A percentile compares a stretch with the other conserved stretches of the same genome.
phyloP scores from a whole-genome alignment of 768 basidiomycete species.

The Psilocybe tampanensis region DNA sequence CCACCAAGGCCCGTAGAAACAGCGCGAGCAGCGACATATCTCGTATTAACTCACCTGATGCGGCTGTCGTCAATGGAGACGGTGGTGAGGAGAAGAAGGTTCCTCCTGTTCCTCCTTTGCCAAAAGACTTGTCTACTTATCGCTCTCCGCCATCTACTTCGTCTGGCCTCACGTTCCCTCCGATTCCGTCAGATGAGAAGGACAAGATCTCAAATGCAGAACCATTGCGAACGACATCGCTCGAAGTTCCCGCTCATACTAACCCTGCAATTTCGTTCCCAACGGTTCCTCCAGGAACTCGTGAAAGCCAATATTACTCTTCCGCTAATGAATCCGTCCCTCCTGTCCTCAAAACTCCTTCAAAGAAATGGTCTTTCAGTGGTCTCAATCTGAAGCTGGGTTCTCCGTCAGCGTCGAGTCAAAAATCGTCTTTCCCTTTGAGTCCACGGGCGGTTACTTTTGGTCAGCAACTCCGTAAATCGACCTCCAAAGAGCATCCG shows the following conservation, averaged over 20 bases:
- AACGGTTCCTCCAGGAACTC: slow-evolving; percentile 31
- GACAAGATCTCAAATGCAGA: slow-evolving; percentile 46
- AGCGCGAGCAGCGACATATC: slow-evolving; percentile 88
- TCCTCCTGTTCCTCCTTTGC: slow-evolving; percentile 93
- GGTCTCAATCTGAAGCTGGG: slow-evolving; percentile 77
- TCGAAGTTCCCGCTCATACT: slow-evolving; percentile 50
- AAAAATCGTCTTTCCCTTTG: slow-evolving; percentile 58
- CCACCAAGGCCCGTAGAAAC: slow-evolving; percentile 69
- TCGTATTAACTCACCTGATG: slow-evolving; percentile 72
- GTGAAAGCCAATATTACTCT: slow-evolving; percentile 42
- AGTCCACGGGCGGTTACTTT: slow-evolving; percentile 72
- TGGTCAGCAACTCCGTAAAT: slow-evolving; percentile 68
- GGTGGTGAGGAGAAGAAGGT: slow-evolving; percentile 63
- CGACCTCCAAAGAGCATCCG: slow-evolving; percentile 66
- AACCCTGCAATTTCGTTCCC: slow-evolving; percentile 32
- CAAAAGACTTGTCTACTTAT: slow-evolving; percentile 84
- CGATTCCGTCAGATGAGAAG: slow-evolving; percentile 44
- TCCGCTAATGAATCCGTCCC: slow-evolving; percentile 48
- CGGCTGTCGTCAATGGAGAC: slow-evolving; percentile 61
- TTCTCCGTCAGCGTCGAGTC: slow-evolving; percentile 61
- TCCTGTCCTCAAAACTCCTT: slow-evolving; percentile 70
- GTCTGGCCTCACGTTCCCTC: slow-evolving; percentile 53
- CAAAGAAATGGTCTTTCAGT: slow-evolving; percentile 96
- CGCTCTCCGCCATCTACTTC: slow-evolving; percentile 70
- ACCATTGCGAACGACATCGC: slow-evolving; percentile 47